Evolutionary conservation across 768 basidiomycete species (phyloP).

Genomic region (Calvatia gigantea): DNA sequence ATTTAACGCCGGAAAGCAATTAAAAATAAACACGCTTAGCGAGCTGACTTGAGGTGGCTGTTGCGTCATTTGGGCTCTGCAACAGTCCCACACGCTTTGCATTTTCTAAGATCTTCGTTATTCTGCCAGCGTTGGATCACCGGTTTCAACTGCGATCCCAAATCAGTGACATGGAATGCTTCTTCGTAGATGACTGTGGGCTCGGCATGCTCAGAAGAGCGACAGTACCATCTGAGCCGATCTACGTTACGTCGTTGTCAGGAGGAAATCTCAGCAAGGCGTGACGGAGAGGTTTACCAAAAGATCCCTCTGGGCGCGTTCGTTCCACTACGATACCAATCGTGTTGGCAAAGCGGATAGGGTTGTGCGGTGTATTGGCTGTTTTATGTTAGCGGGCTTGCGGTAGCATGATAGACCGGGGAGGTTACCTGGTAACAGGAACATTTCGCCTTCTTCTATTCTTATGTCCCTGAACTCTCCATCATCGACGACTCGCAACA

Average conservation of each 20-base stretch:
- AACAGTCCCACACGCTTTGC: slow-evolving; percentile 60
- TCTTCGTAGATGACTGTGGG: slow-evolving; percentile 54
- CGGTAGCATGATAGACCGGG: background rate
- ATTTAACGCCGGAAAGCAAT: too few species aligned
- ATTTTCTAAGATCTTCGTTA: slow-evolving; percentile 60
- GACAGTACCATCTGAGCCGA: slow-evolving; percentile 91
- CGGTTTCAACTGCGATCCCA: slow-evolving; percentile 92
- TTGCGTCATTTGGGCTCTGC: slow-evolving; percentile 35
- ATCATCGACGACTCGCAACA: slow-evolving; percentile 81
- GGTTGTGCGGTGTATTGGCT: slow-evolving; percentile 98
- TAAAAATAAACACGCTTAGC: background rate
- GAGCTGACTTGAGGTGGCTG: too few species aligned
- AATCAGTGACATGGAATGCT: slow-evolving; percentile 81
- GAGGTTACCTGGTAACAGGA: slow-evolving; percentile 78
- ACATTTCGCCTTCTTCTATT: slow-evolving; percentile 97
- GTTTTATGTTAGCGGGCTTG: background rate
- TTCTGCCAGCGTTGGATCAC: slow-evolving; percentile 84
- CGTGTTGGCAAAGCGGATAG: slow-evolving; percentile 85
- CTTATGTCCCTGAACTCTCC: slow-evolving; percentile 77
- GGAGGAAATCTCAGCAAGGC: background rate
- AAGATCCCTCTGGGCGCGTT: slow-evolving; percentile 66
- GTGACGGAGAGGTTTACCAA: slow-evolving; percentile 43
- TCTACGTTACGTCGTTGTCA: slow-evolving; percentile 45
- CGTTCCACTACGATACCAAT: slow-evolving; percentile 92
- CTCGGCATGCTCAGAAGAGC: slow-evolving; percentile 47